A percentile compares a stretch with the other conserved stretches of the same genome.
These are phyloP conservation scores for Paulownia fortunei DNA, from an alignment of 257 asterid species.

Conservation along the genomic window DNA sequence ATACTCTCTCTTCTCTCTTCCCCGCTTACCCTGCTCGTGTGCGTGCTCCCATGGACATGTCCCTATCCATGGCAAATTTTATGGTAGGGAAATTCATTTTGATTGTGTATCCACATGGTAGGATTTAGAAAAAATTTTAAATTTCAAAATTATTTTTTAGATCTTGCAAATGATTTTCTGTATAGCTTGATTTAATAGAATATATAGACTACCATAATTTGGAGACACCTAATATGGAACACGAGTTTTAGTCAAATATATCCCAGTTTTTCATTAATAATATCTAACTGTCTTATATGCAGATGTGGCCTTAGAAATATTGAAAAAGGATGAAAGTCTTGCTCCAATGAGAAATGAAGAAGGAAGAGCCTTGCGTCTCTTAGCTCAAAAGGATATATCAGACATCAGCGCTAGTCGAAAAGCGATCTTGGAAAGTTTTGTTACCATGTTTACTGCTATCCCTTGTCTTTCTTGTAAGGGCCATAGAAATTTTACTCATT, in stretches of 20 bases:
- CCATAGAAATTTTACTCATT: not conserved
- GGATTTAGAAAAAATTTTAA: too few species aligned
- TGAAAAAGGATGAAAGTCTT: not conserved
- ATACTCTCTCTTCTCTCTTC: not conserved
- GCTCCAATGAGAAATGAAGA: not conserved
- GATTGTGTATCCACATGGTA: too few species aligned
- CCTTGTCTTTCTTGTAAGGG: not conserved
- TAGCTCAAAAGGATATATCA: not conserved
- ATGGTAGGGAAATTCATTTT: not conserved
- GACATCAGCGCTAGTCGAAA: not conserved
- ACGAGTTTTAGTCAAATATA: not conserved
- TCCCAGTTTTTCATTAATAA: too few species aligned
- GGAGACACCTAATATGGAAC: too few species aligned
- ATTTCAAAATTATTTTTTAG: too few species aligned
- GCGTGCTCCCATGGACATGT: too few species aligned
- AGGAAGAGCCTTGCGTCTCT: not conserved
- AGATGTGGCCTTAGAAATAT: too few species aligned
- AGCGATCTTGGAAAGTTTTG: not conserved
- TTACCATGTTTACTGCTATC: not conserved
- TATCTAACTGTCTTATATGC: too few species aligned
- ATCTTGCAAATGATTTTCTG: too few species aligned
- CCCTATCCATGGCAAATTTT: not conserved
- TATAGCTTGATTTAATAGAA: too few species aligned
- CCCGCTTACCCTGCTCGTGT: too few species aligned
- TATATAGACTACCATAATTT: too few species aligned